A percentile compares a stretch with the other conserved stretches of the same genome.
phyloP scores from a whole-genome alignment of 2,329 filamentous ascomycete species.

The Aplosporella prunicola region DNA sequence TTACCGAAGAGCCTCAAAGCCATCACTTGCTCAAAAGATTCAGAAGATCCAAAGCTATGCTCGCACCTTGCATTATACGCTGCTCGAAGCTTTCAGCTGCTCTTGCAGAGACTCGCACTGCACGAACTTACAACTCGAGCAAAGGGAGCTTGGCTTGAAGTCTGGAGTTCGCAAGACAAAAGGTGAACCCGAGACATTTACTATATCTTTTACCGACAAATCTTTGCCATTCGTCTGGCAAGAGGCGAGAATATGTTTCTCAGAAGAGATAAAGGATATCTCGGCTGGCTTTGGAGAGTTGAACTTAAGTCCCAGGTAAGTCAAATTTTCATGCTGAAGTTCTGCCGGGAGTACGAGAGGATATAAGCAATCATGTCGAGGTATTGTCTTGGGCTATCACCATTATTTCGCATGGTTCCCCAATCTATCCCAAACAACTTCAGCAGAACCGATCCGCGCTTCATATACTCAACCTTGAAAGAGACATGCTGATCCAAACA shows the following conservation, averaged over 20 bases:
- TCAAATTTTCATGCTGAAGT: background rate
- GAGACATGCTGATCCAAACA: too few species aligned
- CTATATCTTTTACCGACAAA: conserved; percentile 22
- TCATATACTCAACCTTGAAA: too few species aligned
- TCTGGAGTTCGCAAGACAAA: conserved; percentile 12
- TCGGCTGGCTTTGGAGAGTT: conserved; percentile 1
- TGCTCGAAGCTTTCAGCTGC: conserved; percentile 25
- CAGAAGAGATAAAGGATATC: conserved; percentile 19
- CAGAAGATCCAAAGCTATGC: conserved; percentile 27
- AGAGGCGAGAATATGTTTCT: conserved; percentile 25
- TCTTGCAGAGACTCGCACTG: conserved; percentile 24
- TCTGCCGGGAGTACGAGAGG: too few species aligned
- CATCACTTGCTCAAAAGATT: conserved; percentile 23
- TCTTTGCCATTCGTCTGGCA: conserved; percentile 21
- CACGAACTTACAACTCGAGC: conserved; percentile 26
- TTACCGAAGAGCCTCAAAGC: conserved; percentile 24
- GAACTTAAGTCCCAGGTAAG: background rate
- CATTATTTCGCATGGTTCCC: too few species aligned
- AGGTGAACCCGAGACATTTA: conserved; percentile 21
- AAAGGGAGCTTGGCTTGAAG: conserved; percentile 18
- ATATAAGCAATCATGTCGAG: background rate
- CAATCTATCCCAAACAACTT: too few species aligned
- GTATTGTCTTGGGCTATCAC: too few species aligned
- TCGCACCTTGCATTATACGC: conserved; percentile 21
- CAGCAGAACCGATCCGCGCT: too few species aligned